phyloP scores from a whole-genome alignment of 768 basidiomycete species.

The Hypholoma sublateritium region DNA sequence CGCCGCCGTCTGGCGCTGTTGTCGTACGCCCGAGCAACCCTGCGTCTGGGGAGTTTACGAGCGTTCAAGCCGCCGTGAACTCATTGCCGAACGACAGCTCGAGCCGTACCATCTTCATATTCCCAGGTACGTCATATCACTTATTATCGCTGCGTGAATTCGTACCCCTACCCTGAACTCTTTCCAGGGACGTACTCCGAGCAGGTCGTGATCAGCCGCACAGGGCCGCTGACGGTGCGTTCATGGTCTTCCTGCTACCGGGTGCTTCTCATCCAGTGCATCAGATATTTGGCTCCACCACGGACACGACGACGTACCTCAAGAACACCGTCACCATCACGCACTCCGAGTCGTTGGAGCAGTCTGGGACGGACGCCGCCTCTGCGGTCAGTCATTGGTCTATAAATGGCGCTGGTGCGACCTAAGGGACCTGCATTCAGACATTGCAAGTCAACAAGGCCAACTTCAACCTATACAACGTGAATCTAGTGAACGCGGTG shows the following conservation, averaged over 20 bases:
- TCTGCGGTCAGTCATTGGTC: background rate
- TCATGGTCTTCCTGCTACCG: background rate
- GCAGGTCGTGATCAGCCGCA: constrained; percentile 42
- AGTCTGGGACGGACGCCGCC: constrained; percentile 7
- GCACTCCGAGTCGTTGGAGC: constrained; percentile 5
- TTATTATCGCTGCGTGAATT: background rate
- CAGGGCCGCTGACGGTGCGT: constrained; percentile 39
- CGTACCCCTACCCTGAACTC: background rate
- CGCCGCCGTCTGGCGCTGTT: constrained; percentile 41
- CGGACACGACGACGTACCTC: constrained; percentile 7
- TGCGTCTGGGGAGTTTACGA: constrained; percentile 38
- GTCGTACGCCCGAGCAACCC: constrained; percentile 41
- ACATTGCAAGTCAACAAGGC: constrained; percentile 10
- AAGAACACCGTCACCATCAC: constrained; percentile 7
- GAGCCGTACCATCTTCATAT: constrained; percentile 43
- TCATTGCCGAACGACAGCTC: constrained; percentile 41
- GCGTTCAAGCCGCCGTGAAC: constrained; percentile 38
- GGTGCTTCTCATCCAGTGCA: background rate
- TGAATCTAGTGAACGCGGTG: constrained; percentile 5
- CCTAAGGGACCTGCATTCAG: background rate
- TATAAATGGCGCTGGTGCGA: background rate
- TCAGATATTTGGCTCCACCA: constrained; percentile 9
- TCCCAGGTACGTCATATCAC: constrained; percentile 17
- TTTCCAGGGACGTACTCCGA: constrained; percentile 42
- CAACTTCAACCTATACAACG: constrained; percentile 9